Base-by-base conservation (phyloP, 148 eudicot species). In the Camellia granthamiana region DNA sequence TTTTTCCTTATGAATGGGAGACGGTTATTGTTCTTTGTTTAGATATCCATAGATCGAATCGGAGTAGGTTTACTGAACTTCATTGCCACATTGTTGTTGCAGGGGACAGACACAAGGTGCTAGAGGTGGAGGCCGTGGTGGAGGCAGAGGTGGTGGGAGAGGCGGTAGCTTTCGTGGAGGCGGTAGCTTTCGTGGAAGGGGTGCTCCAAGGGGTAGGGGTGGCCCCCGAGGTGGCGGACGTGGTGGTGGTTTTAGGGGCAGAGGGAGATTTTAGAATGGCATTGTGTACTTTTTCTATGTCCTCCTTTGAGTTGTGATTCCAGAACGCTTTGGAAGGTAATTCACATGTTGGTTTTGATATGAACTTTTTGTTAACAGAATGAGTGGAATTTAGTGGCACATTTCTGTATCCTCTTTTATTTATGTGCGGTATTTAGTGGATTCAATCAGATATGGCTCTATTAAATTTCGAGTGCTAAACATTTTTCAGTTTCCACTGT, bases 71-170 rank as follows among this genome's bases (percentile, higher is more conserved):
- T 15, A 55, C 59, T 43, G 66, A 78, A 30, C 18, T 49, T 54
- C 54, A 7, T 18, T 21, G 49, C 68, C 3, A 15, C 14, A 55
- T 59, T 62, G 43, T 65, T 60, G 72, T 51, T 73, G 54, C 84
- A 91, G 92, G 90, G 94, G 93, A 56, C 80, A 72, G 16, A 67
- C 81, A 42, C 82, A 77, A 78, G 83, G 80, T 84, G 83, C 56
- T 79, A 84, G 93, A 81, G 92, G 92, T 43, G 91, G 95, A 66
- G 85, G 87, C 19, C 80, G 90, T 60, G 88, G 88, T 14, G 87
- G 88, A 18, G 82, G 90, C 66, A 75, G 92, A 73, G 91, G 97
- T 16, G 88, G 88, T 38, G 70, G 80, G 23, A 55, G 76, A 21
- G 75, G 83, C 30, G 46, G 41, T 75, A 52, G 78, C 38, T 30